Evolutionary conservation across 257 asterid genomes (phyloP).

Genomic region (Solanum pinnatisectum): DNA sequence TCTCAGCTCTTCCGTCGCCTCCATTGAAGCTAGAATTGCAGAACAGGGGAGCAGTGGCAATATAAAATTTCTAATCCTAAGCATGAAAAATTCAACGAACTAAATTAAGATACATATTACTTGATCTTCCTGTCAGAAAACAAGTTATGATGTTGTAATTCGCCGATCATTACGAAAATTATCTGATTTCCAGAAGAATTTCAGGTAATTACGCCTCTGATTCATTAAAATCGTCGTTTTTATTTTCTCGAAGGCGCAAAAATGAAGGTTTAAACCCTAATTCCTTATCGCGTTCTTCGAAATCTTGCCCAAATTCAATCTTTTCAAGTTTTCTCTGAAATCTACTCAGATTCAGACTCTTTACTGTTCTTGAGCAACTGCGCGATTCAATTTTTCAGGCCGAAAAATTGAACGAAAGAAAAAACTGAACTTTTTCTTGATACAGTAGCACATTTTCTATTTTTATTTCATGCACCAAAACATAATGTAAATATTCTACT

Average conservation of each 20-base stretch:
- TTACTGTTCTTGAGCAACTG: not conserved
- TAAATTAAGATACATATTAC: not conserved
- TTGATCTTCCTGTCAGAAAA: not conserved
- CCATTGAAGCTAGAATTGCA: not conserved
- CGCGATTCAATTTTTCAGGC: not conserved
- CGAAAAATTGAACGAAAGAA: not conserved
- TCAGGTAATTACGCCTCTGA: not conserved
- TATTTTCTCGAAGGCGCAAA: not conserved
- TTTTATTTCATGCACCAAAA: not conserved
- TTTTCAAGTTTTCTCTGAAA: not conserved
- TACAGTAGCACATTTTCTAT: not conserved
- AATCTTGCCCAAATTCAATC: not conserved
- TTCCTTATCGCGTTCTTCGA: not conserved
- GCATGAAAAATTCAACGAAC: not conserved
- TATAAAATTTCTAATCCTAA: not conserved
- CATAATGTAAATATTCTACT: not conserved
- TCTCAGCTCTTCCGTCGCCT: not conserved
- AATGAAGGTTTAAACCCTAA: not conserved
- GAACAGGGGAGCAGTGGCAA: not conserved
- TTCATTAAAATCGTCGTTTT: not conserved
- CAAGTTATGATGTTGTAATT: not conserved
- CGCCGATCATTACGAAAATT: not conserved
- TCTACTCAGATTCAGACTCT: not conserved
- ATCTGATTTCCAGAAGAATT: not conserved
- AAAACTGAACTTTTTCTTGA: not conserved